Conservation (phyloP, 768 basidiomycete genomes). For the Tricholoma sp. region DNA sequence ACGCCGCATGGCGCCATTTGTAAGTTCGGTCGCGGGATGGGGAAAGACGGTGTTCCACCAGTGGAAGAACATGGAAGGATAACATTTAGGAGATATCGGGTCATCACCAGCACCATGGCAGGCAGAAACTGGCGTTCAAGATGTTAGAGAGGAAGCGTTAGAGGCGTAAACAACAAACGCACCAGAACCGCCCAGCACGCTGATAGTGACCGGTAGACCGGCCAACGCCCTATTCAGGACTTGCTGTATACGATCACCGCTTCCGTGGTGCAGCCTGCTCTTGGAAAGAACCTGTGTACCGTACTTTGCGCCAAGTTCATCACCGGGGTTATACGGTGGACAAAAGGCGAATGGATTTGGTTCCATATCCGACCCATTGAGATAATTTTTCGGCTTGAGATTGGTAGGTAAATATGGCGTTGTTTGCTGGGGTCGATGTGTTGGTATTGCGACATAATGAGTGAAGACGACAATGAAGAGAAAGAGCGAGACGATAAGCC, state of each 20-base stretch:
- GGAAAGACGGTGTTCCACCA: conserved; percentile 99
- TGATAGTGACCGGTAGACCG: conserved; percentile 85
- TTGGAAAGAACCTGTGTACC: conserved; percentile 69
- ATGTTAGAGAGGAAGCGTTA: conserved; percentile 5
- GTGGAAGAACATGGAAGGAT: conserved; percentile 91
- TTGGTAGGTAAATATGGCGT: conserved; percentile 37
- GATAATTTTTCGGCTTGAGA: conserved; percentile 74
- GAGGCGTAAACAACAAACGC: conserved; percentile 13
- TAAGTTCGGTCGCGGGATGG: conserved; percentile 95
- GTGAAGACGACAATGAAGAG: conserved; percentile 51
- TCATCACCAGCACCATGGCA: conserved; percentile 94
- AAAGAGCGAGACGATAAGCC: conserved; percentile 53
- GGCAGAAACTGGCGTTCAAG: conserved; percentile 62
- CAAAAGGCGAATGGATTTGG: conserved; percentile 88
- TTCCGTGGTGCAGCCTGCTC: conserved; percentile 73
- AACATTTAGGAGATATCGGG: conserved; percentile 77
- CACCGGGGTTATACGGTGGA: conserved; percentile 79
- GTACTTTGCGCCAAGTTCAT: conserved; percentile 74
- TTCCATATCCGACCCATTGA: conserved; percentile 54
- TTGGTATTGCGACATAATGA: conserved; percentile 48
- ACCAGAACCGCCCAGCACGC: conserved; percentile 88
- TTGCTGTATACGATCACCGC: conserved; percentile 75
- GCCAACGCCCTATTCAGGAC: conserved; percentile 79
- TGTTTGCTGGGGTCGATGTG: conserved; percentile 19
- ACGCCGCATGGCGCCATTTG: conserved; percentile 91